Conservation (phyloP, 805 yeast genomes). For the Alloascoidea hylecoeti region DNA sequence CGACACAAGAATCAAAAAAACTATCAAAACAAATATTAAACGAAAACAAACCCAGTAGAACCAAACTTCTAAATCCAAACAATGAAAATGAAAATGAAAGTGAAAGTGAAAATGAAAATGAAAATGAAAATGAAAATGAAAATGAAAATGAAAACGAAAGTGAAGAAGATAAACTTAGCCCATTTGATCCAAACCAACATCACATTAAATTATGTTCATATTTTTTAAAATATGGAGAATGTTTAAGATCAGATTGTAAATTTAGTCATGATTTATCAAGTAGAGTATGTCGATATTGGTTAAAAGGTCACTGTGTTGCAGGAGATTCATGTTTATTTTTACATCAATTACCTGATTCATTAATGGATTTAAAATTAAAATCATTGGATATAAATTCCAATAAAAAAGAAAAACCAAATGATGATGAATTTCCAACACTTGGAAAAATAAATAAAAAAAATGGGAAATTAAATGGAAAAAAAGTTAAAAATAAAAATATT, state of each 20-base stretch:
- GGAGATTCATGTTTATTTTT: slow-evolving; percentile 26
- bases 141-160: too few relatives aligned
- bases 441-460: too few relatives aligned
- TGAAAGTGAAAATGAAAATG: too few relatives aligned
- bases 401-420: background rate
- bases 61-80: too few relatives aligned
- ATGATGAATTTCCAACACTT: slow-evolving; percentile 2
- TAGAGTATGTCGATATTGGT: slow-evolving; percentile 32
- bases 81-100: too few relatives aligned
- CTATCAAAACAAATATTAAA: too few relatives aligned
- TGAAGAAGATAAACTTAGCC: background rate
- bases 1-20: background rate
- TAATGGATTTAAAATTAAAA: slow-evolving; percentile 7
- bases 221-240: slow-evolving; percentile 24
- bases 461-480: slow-evolving; percentile 6
- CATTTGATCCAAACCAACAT: slow-evolving; percentile 1
- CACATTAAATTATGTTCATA: slow-evolving; percentile 20
- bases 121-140: too few relatives aligned
- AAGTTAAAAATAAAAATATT: too few relatives aligned
- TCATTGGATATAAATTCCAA: background rate
- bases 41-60: too few relatives aligned
- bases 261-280: slow-evolving; percentile 28
- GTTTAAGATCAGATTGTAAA: slow-evolving; percentile 28
- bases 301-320: slow-evolving; percentile 26
- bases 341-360: slow-evolving; percentile 20